Evolutionary conservation across 2,329 filamentous ascomycete species (phyloP).

Genomic region (Xylaria polymorpha): DNA sequence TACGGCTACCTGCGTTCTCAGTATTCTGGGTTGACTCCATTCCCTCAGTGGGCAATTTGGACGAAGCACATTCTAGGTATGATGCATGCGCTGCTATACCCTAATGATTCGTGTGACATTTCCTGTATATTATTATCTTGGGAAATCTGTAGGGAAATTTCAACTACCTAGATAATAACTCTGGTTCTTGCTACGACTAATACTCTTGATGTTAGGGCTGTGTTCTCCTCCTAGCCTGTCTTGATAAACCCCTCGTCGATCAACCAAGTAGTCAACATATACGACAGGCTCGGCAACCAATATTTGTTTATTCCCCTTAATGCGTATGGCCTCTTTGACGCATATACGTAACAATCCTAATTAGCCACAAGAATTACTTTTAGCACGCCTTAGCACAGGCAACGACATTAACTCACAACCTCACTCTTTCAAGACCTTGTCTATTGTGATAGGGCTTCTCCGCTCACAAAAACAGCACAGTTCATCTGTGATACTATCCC

Average conservation of each 20-base stretch:
- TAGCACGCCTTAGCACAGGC: not conserved
- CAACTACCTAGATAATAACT: not conserved
- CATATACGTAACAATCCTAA: slow-evolving; percentile 9
- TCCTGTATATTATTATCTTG: not conserved
- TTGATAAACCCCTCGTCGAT: not conserved
- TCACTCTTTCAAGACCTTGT: slow-evolving; percentile 13
- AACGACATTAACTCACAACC: slow-evolving; percentile 19
- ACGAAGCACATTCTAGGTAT: slow-evolving; percentile 14
- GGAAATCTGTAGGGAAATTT: not conserved
- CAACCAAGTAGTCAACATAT: slow-evolving; percentile 1
- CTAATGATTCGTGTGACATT: slow-evolving; percentile 14
- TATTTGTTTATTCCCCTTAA: slow-evolving; percentile 1
- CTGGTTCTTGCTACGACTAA: not conserved
- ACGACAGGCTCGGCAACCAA: not conserved
- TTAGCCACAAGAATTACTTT: slow-evolving; percentile 3
- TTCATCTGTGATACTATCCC: not conserved
- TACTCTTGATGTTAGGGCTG: not conserved
- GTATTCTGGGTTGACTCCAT: slow-evolving; percentile 12
- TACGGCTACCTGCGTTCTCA: slow-evolving; percentile 34
- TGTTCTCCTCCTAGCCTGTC: not conserved
- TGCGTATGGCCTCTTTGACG: slow-evolving; percentile 15
- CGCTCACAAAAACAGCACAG: not conserved
- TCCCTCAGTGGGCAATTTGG: slow-evolving; percentile 9
- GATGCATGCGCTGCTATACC: slow-evolving; percentile 27
- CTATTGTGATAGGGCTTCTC: slow-evolving; percentile 16